phyloP scores from a whole-genome alignment of 164 flowering plant genomes.

The Nymphaea thermarum region DNA sequence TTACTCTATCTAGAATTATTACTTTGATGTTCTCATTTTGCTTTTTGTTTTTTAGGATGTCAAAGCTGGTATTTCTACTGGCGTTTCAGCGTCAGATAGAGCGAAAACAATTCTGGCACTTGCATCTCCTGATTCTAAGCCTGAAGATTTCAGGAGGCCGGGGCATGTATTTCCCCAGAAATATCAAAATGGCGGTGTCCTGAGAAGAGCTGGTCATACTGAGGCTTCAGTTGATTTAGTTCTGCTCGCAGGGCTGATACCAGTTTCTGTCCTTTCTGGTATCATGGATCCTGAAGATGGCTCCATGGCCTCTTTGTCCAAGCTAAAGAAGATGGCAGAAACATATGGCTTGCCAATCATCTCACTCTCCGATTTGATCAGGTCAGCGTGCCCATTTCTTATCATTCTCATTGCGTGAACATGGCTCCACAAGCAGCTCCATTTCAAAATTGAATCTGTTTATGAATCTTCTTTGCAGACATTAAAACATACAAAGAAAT shows the following conservation, averaged over 20 bases:
- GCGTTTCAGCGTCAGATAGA: constrained; percentile 84
- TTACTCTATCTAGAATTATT: no score
- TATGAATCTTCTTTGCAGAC: no score
- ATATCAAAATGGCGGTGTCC: constrained; percentile 78
- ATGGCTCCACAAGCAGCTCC: no score
- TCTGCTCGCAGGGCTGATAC: constrained; percentile 48
- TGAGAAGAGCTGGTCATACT: constrained; percentile 79
- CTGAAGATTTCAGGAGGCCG: constrained; percentile 72
- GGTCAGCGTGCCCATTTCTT: constrained; percentile 25
- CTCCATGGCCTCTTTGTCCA: constrained; percentile 45
- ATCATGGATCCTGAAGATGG: constrained; percentile 65
- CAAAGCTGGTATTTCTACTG: constrained; percentile 61
- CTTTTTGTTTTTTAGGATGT: constrained; percentile 40
- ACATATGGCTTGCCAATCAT: constrained; percentile 54
- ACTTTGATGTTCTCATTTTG: not conserved
- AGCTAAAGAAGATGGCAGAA: constrained; percentile 46
- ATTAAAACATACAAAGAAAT: no score
- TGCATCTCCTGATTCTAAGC: constrained; percentile 53
- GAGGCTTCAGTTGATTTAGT: constrained; percentile 92
- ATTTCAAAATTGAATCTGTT: no score
- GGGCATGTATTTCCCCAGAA: constrained; percentile 96
- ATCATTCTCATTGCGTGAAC: no score
- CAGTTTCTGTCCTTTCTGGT: constrained; percentile 68
- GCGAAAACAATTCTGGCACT: constrained; percentile 72
- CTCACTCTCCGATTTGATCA: constrained; percentile 66